Evolutionary conservation across 345 rosid species (phyloP).

Genomic region (Corymbia maculata): DNA sequence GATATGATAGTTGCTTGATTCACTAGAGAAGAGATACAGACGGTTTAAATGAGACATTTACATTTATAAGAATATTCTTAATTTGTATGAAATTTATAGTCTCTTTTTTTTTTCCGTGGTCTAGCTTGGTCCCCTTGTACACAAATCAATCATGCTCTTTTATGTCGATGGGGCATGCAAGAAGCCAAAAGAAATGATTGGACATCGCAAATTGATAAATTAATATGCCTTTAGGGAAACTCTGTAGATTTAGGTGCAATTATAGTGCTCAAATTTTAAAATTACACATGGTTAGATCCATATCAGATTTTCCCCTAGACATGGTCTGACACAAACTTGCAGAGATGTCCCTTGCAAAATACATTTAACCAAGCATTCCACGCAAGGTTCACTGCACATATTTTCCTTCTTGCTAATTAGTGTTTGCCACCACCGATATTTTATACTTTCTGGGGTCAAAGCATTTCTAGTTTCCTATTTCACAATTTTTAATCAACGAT

Average conservation of each 20-base stretch:
- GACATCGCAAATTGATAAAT: no score
- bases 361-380: not conserved
- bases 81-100: no score
- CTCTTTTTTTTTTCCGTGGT: no score
- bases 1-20: no score
- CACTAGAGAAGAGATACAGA: no score
- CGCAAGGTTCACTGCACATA: not conserved
- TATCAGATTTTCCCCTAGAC: not conserved
- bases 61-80: no score
- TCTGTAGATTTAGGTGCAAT: not conserved
- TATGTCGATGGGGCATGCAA: no score
- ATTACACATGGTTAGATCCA: not conserved
- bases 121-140: no score
- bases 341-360: not conserved
- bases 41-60: no score
- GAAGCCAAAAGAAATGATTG: no score
- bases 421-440: not conserved
- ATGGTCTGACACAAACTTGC: not conserved
- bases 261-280: not conserved
- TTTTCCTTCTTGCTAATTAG: not conserved
- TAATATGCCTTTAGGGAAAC: no score
- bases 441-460: not conserved
- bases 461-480: not conserved
- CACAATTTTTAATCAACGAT: not conserved
- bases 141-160: no score